Evolutionary conservation across 2,329 filamentous ascomycete genomes (phyloP), one percentile per base, ranked within the genome.

Genomic region (Colletotrichum plurivorum): DNA sequence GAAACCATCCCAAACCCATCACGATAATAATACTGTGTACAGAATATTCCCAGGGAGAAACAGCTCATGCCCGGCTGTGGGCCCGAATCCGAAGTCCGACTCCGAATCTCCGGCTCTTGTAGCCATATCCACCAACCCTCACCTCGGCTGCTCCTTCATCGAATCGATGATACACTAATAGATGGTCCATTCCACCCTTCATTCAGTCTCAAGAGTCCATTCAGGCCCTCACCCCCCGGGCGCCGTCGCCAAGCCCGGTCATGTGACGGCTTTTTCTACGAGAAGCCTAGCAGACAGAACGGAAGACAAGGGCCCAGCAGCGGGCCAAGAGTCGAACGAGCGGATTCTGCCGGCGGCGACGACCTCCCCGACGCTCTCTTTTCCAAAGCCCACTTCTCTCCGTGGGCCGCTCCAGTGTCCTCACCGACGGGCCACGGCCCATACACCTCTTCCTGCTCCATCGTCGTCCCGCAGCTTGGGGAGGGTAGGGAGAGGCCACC

Each of bases 161-260:
- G 16, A n/a, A 15, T 43, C 6, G 10, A 15, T 43, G 3, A 15
- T 5, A 43, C 41, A 36, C 31, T 36, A 36, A 36, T n/a, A 15
- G 41, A 43, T 15, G 41, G 41, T 13, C 41, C 41, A 43, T 43
- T 15, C 16, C 16, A n/a, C 54, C 60, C 54, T 64, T 65, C 55
- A 46, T 36, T 57, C 62, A 15, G 52, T 53, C 45, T 31, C 43
- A 54, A 20, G n/a, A 41, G 10, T 43, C 41, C 55, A 41, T 66
- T 27, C 52, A 36, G 31, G 31, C 31, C 31, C 31, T 36, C 31
- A 36, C 60, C 59, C 60, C 60, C 60, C 39, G 18, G 66, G 18
- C 39, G 41, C 66, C 66, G 61, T 55, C 58, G 61, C 66, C 61
- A 69, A 66, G 49, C 13, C 62, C 48, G 66, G 62, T 41, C 20